Evolutionary conservation across 805 yeast genomes (phyloP), one percentile per base, ranked within the genome.

Genomic region (Metschnikowia cerradonensis): DNA sequence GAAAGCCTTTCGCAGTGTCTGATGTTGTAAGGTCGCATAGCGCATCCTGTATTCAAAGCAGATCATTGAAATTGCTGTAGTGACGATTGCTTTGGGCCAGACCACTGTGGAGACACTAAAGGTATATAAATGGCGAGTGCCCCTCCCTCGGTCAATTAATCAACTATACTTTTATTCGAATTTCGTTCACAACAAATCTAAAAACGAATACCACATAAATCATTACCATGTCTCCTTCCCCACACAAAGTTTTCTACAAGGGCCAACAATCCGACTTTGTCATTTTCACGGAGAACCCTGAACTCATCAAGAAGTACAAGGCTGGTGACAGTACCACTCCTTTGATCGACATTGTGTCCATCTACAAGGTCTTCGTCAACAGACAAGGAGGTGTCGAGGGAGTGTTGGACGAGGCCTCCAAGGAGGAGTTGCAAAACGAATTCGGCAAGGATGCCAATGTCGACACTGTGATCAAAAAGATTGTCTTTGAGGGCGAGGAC

Each of bases 321-420:
- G 71, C 73, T 23, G 81, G 80, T 36, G 83, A 82, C 52, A 59
- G 76, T 33, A 68, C 82, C 13, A 66, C 81, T 19, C 84, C 92
- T 20, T 70, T 85, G 51, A 71, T 81, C 11, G 83, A 80, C 38
- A 78, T 86, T 4, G 82, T 87, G 1, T 83, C 84, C 0, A 73
- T 77, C 7, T 87, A 79, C 71, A 79, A 84, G 60, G 76, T 89
- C n/a, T 90, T 76, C 63, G 74, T 79, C 20, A 79, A 81, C 50
- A 76, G 77, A 53, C 73, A 72, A 22, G 86, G 88, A 42, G 96
- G 96, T 32, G 70, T 82, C 3, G 87, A 81, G 59, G 96, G 96
- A 50, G 75, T 77, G 7, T 64, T 86, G 23, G 88, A 84, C 47
- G 83, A 80, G 60, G 96, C 92, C 2, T 84, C 92, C 6, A 78